Evolutionary conservation across 1,139 yeast species (phyloP).

Genomic region (Zygoascus meyerae): DNA sequence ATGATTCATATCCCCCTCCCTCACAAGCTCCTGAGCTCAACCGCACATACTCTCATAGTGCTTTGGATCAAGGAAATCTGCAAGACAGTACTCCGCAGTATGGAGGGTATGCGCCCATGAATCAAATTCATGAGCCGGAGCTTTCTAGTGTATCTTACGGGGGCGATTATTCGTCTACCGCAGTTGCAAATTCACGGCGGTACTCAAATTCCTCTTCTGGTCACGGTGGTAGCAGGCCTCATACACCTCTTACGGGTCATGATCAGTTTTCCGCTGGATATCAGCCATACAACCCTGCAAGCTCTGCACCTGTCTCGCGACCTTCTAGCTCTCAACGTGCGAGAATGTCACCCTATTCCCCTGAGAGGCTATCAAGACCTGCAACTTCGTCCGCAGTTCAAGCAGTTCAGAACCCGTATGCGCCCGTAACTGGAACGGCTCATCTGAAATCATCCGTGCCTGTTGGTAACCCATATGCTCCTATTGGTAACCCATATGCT

Average conservation of each 20-base stretch:
- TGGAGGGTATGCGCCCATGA: background rate
- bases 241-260: background rate
- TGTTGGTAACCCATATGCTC: constrained; percentile 17
- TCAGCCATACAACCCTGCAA: background rate
- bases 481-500: constrained; percentile 8
- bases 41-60: background rate
- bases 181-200: background rate
- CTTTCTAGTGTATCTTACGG: background rate
- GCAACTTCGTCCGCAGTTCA: background rate
- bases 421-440: constrained; percentile 3
- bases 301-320: background rate
- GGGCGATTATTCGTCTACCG: background rate
- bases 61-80: background rate
- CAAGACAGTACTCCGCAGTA: no score
- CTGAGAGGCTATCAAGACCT: background rate
- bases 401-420: constrained; percentile 12
- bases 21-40: background rate
- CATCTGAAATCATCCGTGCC: background rate
- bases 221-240: background rate
- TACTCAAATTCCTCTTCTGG: background rate
- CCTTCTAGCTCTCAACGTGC: constrained; percentile 6
- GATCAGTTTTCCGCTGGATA: background rate
- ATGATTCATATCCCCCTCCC: background rate
- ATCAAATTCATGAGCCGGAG: background rate
- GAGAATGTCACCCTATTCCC: constrained; percentile 8